Evolutionary conservation across 2,329 filamentous ascomycete genomes (phyloP).

Genomic region (Lachnellula cervina): DNA sequence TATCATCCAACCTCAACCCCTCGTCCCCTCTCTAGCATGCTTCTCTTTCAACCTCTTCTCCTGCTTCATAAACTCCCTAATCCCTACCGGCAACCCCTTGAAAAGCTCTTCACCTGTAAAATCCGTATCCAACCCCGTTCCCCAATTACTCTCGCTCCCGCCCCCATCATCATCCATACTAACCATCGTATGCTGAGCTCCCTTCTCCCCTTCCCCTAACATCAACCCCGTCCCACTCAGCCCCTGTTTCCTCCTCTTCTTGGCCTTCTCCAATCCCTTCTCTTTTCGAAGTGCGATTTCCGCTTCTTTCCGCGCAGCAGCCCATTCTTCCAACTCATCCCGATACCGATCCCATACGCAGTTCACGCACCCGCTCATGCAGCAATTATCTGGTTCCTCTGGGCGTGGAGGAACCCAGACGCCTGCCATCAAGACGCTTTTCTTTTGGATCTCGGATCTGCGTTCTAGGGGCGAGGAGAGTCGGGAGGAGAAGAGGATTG

Average conservation of each 20-base stretch:
- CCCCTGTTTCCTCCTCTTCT: slow-evolving; percentile 24
- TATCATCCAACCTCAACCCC: neutral
- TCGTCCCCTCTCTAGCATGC: slow-evolving; percentile 51
- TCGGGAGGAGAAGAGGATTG: slow-evolving; percentile 77
- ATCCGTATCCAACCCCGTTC: slow-evolving; percentile 38
- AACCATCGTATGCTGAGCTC: slow-evolving; percentile 39
- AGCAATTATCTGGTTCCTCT: slow-evolving; percentile 93
- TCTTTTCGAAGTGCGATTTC: slow-evolving; percentile 45
- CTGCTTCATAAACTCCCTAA: slow-evolving; percentile 94
- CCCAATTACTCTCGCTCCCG: slow-evolving; percentile 67
- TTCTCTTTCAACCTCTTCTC: slow-evolving; percentile 85
- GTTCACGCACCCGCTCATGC: slow-evolving; percentile 97
- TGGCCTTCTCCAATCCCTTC: slow-evolving; percentile 24
- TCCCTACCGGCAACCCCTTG: slow-evolving; percentile 79
- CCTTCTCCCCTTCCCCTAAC: slow-evolving; percentile 21
- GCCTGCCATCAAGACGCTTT: slow-evolving; percentile 66
- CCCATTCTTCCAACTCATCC: slow-evolving; percentile 91
- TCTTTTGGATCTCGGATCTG: slow-evolving; percentile 51
- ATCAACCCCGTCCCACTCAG: slow-evolving; percentile 30
- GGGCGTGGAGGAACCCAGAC: slow-evolving; percentile 79
- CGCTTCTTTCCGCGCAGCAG: slow-evolving; percentile 58
- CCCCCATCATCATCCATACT: slow-evolving; percentile 80
- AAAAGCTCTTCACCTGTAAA: slow-evolving; percentile 66
- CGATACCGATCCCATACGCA: slow-evolving; percentile 93
- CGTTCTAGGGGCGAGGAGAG: slow-evolving; percentile 70